Base-by-base conservation (phyloP, 305 asterid genomes). In the Salvia sclarea region DNA sequence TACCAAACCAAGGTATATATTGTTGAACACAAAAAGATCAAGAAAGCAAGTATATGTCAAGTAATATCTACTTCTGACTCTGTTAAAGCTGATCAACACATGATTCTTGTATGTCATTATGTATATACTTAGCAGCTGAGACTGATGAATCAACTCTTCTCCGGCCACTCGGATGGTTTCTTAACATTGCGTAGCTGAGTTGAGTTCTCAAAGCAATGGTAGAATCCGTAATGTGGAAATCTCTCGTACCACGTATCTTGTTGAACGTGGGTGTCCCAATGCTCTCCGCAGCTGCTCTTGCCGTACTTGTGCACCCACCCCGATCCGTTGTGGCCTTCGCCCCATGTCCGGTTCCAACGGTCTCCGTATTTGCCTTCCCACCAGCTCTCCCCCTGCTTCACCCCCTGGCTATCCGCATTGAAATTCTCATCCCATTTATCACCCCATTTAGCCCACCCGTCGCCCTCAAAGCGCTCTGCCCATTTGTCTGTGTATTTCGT, bases 281-380 rank as follows among this genome's bases (percentile, higher is more conserved):
- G 98, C 81, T 93, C 98, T 3, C 97, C 98, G 28, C 92, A 80
- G 88, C 97, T 93, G 83, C 98, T 90, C 84, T 79, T 84, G 5
- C 98, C 98, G 28, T 90, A 93, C 86, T 93, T 91, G 92, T 93
- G 98, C 59, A 93, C 86, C 97, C 97, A 90, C 9, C 98, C 97
- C 0, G 97, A 79, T 3, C 96, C 95, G n/a, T 88, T 86, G 82
- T 93, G 98, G 7, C 90, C 96, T 75, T 93, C 98, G 0, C 98
- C 98, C 98, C 98, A 93, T 0, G 97, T 93, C 14, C 96, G 87
- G 75, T 87, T 88, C 98, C 98, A 93, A 11, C 86, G 84, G 10
- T 88, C 97, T n/a, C 97, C 93, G 2, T 86, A 49, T 56, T 86
- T 87, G 4, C 98, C 98, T 64, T 75, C 79, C 98, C 98, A 93